Conservation (phyloP, 169 alveolate genomes). For the Eimeria brunetti region DNA sequence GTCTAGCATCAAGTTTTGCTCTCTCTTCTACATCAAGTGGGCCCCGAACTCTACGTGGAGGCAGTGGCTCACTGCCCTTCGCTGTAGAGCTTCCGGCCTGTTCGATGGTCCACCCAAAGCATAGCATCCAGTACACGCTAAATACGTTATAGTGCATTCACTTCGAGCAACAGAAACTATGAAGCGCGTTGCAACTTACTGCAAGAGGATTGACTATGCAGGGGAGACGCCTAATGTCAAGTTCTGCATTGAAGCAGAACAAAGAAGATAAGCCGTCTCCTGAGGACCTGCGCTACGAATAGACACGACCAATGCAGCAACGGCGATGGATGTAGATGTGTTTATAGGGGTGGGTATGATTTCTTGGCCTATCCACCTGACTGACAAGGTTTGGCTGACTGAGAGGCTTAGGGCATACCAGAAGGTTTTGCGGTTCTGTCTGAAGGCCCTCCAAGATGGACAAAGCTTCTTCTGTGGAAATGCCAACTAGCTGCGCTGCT, state of each 20-base stretch:
- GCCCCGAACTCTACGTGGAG: conserved; percentile 21
- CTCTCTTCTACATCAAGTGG: conserved; percentile 62
- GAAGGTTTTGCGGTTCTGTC: conserved; percentile 32
- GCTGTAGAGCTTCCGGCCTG: conserved; percentile 8
- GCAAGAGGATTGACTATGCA: conserved; percentile 56
- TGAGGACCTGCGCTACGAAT: conserved; percentile 62
- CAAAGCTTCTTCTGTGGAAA: conserved; percentile 16
- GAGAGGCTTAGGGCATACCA: conserved; percentile 3
- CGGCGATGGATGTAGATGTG: not conserved
- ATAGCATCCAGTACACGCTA: not conserved
- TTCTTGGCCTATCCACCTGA: not conserved
- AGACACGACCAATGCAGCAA: conserved; percentile 11
- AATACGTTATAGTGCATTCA: not conserved
- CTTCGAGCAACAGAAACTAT: not conserved
- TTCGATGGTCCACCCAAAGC: not conserved
- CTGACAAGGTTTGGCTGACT: not conserved
- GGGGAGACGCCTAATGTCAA: conserved; percentile 64
- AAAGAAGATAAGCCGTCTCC: conserved; percentile 9
- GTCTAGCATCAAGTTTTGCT: conserved; percentile 41
- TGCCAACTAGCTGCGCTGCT: conserved; percentile 26
- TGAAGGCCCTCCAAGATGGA: conserved; percentile 47
- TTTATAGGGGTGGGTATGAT: not conserved
- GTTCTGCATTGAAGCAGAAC: conserved; percentile 55
- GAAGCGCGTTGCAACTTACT: not conserved
- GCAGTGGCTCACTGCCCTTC: not conserved